Conservation (phyloP, 129 eudicot genomes). For the Flaveria bidentis region DNA sequence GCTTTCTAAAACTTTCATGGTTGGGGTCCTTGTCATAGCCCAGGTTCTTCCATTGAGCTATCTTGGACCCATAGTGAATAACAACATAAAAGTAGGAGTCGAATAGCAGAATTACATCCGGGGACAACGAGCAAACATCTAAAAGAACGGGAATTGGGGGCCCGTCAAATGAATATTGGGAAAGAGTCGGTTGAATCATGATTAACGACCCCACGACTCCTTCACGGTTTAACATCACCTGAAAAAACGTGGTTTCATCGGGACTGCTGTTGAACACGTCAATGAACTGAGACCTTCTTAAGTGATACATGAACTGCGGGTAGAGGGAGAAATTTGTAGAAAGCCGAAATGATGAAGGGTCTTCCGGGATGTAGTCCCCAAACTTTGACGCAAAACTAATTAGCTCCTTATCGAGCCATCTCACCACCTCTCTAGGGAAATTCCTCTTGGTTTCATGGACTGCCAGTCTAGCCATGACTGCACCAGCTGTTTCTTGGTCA, state of each 20-base stretch:
- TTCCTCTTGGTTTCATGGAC: constrained; percentile 53
- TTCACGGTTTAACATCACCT: constrained; percentile 87
- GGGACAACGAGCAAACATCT: constrained; percentile 84
- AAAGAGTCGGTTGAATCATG: constrained; percentile 93
- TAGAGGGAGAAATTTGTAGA: constrained; percentile 77
- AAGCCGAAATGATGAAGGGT: constrained; percentile 85
- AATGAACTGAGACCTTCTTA: constrained; percentile 85
- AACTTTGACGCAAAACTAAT: constrained; percentile 74
- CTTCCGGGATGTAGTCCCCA: constrained; percentile 90
- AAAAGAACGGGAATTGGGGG: constrained; percentile 84
- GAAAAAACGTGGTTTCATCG: constrained; percentile 87
- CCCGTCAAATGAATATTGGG: constrained; percentile 86
- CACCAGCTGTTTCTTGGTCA: constrained; percentile 93
- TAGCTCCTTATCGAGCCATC: constrained; percentile 77
- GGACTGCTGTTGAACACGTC: constrained; percentile 92
- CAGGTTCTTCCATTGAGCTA: constrained; percentile 87
- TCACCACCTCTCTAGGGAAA: constrained; percentile 61
- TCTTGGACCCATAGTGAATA: constrained; percentile 84
- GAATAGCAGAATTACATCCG: constrained; percentile 82
- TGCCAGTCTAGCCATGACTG: constrained; percentile 88
- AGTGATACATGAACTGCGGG: constrained; percentile 91
- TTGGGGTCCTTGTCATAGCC: constrained; percentile 79
- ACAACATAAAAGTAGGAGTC: constrained; percentile 90
- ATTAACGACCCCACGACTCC: constrained; percentile 84
- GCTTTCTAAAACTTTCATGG: constrained; percentile 75